A percentile compares a stretch with the other conserved stretches of the same genome.
phyloP scores from a whole-genome alignment of 2,329 filamentous ascomycete genomes.

The Penicillium hesseltinei region DNA sequence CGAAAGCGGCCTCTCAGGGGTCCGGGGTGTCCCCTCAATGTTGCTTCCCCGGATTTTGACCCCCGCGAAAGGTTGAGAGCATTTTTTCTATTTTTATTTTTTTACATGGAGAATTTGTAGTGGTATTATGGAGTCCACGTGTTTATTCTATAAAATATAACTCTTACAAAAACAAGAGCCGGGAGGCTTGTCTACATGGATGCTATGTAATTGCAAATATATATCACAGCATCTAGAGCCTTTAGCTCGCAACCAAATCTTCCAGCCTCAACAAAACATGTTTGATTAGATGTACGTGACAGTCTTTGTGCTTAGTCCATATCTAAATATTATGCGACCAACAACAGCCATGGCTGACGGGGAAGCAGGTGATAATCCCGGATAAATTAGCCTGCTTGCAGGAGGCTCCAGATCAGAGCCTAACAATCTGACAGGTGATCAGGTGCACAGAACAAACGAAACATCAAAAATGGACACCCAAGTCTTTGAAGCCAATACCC shows the following conservation, averaged over 20 bases:
- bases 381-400: not conserved
- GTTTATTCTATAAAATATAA: not conserved
- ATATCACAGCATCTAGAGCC: not conserved
- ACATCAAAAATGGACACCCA: not conserved
- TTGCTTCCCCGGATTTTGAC: conserved; percentile 9
- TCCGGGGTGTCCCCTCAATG: not conserved
- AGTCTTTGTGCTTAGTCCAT: not conserved
- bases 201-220: not conserved
- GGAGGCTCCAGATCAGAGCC: conserved; percentile 1
- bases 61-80: not conserved
- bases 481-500: not conserved
- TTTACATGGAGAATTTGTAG: not conserved
- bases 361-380: conserved; percentile 2
- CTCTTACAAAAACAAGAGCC: no score
- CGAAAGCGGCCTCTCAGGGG: not conserved
- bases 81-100: not conserved
- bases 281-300: conserved; percentile 1
- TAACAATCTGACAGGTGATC: not conserved
- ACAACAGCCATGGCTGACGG: not conserved
- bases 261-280: not conserved
- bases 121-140: not conserved
- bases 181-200: no score
- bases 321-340: not conserved
- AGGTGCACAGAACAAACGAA: not conserved
- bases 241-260: not conserved